phyloP scores from a whole-genome alignment of 2,329 filamentous ascomycete species.

The Stemphylium beticola region DNA sequence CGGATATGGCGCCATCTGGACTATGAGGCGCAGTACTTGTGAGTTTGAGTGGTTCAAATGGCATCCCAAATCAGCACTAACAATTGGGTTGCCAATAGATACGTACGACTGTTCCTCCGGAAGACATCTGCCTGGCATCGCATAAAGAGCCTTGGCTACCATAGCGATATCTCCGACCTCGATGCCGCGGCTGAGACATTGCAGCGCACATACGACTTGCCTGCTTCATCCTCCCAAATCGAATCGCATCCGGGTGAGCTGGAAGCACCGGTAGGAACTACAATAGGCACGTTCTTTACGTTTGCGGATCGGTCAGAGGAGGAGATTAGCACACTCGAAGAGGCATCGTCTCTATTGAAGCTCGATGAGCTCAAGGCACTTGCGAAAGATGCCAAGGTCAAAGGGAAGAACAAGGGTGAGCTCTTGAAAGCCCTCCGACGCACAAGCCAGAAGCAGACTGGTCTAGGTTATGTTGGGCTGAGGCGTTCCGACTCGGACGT shows the following conservation, averaged over 20 bases:
- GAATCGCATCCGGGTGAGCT: slow-evolving; percentile 57
- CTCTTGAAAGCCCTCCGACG: slow-evolving; percentile 75
- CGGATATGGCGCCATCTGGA: slow-evolving; percentile 72
- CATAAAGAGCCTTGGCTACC: slow-evolving; percentile 75
- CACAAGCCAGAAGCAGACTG: slow-evolving; percentile 75
- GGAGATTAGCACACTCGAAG: slow-evolving; percentile 77
- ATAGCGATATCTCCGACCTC: slow-evolving; percentile 81
- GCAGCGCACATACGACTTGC: slow-evolving; percentile 64
- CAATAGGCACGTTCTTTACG: slow-evolving; percentile 65
- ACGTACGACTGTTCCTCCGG: slow-evolving; percentile 89
- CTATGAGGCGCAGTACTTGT: slow-evolving; percentile 93
- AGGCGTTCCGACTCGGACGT: slow-evolving; percentile 68
- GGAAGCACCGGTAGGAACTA: slow-evolving; percentile 54
- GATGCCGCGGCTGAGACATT: slow-evolving; percentile 69
- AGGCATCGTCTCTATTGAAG: slow-evolving; percentile 80
- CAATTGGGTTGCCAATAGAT: slow-evolving; percentile 58
- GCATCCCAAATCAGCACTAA: neutral
- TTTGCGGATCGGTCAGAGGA: slow-evolving; percentile 83
- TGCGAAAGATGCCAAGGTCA: slow-evolving; percentile 84
- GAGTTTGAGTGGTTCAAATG: slow-evolving; percentile 42
- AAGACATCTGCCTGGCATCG: slow-evolving; percentile 94
- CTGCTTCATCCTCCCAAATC: slow-evolving; percentile 48
- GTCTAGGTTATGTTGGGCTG: slow-evolving; percentile 72
- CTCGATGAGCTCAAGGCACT: slow-evolving; percentile 85
- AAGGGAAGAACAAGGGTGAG: slow-evolving; percentile 87